Conservation (phyloP, 441 rosid species). For the Melianthus villosus region DNA sequence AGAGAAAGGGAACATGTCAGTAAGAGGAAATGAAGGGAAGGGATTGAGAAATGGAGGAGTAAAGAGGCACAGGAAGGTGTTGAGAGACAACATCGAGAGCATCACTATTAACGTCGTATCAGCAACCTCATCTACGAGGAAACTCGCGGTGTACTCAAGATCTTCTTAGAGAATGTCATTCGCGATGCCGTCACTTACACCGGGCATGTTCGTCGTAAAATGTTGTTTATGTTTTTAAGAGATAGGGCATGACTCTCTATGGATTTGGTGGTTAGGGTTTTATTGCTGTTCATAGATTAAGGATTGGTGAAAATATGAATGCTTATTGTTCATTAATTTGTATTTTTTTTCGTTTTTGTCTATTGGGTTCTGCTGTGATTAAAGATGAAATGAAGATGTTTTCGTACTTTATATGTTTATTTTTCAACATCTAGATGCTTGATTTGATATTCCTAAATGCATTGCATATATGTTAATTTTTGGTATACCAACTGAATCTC, state of each 20-base stretch:
- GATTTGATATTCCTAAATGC: too few relatives aligned
- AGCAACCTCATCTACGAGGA: slow-evolving; percentile 16
- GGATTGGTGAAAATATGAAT: too few relatives aligned
- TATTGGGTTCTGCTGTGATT: too few relatives aligned
- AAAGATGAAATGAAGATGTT: too few relatives aligned
- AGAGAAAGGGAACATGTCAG: slow-evolving; percentile 13
- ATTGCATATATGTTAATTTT: too few relatives aligned
- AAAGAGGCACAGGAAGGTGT: slow-evolving; percentile 16
- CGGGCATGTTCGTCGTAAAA: slow-evolving; percentile 15
- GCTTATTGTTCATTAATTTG: too few relatives aligned
- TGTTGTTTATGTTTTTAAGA: slow-evolving; percentile 15
- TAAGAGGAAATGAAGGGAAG: slow-evolving; percentile 18
- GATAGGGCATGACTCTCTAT: slow-evolving; percentile 14
- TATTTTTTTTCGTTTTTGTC: too few relatives aligned
- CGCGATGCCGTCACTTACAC: slow-evolving; percentile 16
- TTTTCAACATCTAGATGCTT: too few relatives aligned
- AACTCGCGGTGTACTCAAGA: slow-evolving; percentile 15
- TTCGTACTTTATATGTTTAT: too few relatives aligned
- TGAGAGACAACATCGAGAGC: slow-evolving; percentile 16
- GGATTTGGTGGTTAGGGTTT: slow-evolving; percentile 17
- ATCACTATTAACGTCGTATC: slow-evolving; percentile 17
- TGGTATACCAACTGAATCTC: too few relatives aligned
- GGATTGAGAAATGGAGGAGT: slow-evolving; percentile 16
- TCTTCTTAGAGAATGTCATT: slow-evolving; percentile 15
- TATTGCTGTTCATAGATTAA: too few relatives aligned